Conservation (phyloP, 2,329 filamentous ascomycete species). For the Emergomyces orientalis region DNA sequence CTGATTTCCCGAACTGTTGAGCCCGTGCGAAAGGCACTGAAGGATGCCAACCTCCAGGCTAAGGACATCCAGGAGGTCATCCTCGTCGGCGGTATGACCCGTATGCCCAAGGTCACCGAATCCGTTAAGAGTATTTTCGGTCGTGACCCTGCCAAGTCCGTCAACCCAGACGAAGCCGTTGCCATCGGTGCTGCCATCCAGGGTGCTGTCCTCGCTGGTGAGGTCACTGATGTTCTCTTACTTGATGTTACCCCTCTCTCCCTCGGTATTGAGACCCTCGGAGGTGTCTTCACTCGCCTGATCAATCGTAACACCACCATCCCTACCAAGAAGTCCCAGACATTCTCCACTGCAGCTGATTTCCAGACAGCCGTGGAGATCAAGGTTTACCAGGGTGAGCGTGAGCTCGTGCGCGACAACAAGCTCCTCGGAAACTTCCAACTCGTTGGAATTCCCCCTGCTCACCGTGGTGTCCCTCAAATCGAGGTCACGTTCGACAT, state of each 20-base stretch:
- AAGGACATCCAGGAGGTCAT: conserved; percentile 98
- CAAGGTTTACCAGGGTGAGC: conserved; percentile 99
- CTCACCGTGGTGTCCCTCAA: conserved; percentile 91
- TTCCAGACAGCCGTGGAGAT: conserved; percentile 99
- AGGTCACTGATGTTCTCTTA: conserved; percentile 90
- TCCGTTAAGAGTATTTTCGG: conserved; percentile 96
- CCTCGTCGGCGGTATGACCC: conserved; percentile 97
- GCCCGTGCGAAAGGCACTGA: conserved; percentile 90
- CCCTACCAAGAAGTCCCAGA: conserved; percentile 97
- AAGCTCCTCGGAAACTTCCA: conserved; percentile 99
- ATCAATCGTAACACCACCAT: conserved; percentile 99
- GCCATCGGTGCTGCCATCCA: conserved; percentile 96
- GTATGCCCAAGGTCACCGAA: conserved; percentile 97
- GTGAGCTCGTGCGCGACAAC: conserved; percentile 97
- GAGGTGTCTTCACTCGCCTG: conserved; percentile 93
- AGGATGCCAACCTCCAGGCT: conserved; percentile 83
- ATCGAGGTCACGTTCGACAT: conserved; percentile 98
- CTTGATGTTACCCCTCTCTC: conserved; percentile 94
- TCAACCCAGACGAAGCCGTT: conserved; percentile 97
- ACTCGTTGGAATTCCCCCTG: conserved; percentile 91
- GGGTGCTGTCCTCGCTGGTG: conserved; percentile 90
- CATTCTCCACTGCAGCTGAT: conserved; percentile 94
- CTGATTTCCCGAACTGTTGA: conserved; percentile 80
- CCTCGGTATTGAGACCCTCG: conserved; percentile 95
- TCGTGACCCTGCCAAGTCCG: conserved; percentile 91